phyloP scores from a whole-genome alignment of 805 yeast genomes.

The Candida pseudofarinosa region DNA sequence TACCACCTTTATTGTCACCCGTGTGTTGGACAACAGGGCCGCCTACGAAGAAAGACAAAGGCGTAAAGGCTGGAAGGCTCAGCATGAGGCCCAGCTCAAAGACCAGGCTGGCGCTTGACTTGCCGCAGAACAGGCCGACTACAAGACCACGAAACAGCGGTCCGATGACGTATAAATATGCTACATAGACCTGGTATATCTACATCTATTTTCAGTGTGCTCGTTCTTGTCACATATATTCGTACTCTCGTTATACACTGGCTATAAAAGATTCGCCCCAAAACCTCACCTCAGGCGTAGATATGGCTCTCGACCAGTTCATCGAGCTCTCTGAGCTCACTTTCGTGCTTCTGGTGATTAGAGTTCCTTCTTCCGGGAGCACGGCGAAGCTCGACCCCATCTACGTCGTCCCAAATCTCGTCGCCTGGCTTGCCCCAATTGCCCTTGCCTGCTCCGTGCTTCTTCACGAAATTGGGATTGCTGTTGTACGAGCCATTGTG shows the following conservation, averaged over 20 bases:
- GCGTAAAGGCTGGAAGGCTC: constrained; percentile 79
- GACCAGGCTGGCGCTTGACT: constrained; percentile 17
- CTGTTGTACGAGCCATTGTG: constrained; percentile 66
- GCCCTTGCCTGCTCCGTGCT: constrained; percentile 79
- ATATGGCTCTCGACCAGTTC: constrained; percentile 15
- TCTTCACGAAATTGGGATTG: constrained; percentile 75
- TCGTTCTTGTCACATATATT: neutral
- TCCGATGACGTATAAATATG: too few species aligned
- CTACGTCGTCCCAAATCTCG: constrained; percentile 55
- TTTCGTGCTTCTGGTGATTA: constrained; percentile 34
- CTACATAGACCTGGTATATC: too few species aligned
- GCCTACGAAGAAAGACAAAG: constrained; percentile 83
- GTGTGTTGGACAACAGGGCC: constrained; percentile 66
- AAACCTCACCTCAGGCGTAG: neutral
- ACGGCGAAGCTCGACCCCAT: constrained; percentile 11
- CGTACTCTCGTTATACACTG: neutral
- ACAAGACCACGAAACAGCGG: too few species aligned
- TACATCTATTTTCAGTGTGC: too few species aligned
- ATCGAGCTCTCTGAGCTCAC: constrained; percentile 19
- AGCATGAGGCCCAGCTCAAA: constrained; percentile 29
- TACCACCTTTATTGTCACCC: constrained; percentile 64
- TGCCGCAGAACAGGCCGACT: too few species aligned
- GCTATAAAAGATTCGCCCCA: too few species aligned
- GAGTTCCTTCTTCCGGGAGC: constrained; percentile 35
- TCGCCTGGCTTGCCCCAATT: constrained; percentile 88